Evolutionary conservation across 1,284 basidiomycete genomes (phyloP).

Genomic region (Gymnopus androsaceus): DNA sequence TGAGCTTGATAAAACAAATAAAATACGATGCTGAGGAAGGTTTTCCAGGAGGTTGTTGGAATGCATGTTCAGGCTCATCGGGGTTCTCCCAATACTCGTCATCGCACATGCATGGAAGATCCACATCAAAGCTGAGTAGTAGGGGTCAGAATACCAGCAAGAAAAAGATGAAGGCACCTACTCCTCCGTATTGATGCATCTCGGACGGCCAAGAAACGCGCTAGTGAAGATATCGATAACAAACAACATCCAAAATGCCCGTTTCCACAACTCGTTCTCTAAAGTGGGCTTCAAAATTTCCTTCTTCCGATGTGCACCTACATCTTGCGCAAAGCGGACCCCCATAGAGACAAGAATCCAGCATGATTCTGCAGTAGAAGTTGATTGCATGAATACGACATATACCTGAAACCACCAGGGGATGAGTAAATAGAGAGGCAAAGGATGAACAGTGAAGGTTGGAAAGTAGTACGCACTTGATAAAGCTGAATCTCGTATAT

Average conservation of each 20-base stretch:
- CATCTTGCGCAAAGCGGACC: slow-evolving; percentile 45
- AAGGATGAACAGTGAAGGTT: background rate
- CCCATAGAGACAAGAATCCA: slow-evolving; percentile 57
- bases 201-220: slow-evolving; percentile 49
- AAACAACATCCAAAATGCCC: slow-evolving; percentile 49
- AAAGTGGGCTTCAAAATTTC: slow-evolving; percentile 22
- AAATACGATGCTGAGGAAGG: slow-evolving; percentile 52
- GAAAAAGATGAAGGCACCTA: slow-evolving; percentile 20
- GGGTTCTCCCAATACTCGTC: slow-evolving; percentile 64
- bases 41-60: slow-evolving; percentile 48
- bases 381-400: slow-evolving; percentile 42
- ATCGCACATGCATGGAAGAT: slow-evolving; percentile 60
- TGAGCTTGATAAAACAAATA: slow-evolving; percentile 54
- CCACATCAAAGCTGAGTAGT: slow-evolving; percentile 54
- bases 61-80: slow-evolving; percentile 42
- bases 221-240: slow-evolving; percentile 38
- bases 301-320: slow-evolving; percentile 30
- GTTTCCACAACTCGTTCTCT: slow-evolving; percentile 59
- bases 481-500: slow-evolving; percentile 44
- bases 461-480: slow-evolving; percentile 37
- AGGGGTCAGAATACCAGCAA: background rate
- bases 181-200: slow-evolving; percentile 54
- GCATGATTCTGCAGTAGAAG: slow-evolving; percentile 51
- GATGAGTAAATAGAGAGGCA: background rate
- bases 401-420: slow-evolving; percentile 29